Evolutionary conservation across 768 basidiomycete genomes (phyloP), one percentile per base, ranked within the genome.

Genomic region (Lactifluus pinguis): DNA sequence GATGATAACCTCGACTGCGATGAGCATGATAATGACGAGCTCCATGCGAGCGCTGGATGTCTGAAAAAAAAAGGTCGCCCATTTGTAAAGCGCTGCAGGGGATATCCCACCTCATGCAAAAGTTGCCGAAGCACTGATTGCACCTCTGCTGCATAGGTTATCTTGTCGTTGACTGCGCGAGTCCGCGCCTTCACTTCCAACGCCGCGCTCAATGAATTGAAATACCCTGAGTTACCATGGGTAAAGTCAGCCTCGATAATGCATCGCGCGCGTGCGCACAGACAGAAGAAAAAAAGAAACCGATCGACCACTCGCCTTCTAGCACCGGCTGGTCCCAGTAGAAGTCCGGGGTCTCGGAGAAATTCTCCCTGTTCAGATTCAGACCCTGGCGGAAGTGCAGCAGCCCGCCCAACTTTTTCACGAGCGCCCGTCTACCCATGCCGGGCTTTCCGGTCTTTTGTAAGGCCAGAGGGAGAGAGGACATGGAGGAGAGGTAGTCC

Each of bases 301-400:
- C 25, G 19, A 25, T 11, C 38, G 9, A 48, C 17, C 6, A 61
- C 82, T 38, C 62, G 85, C 90, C 79, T 76, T 98, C 95, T 6
- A 98, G 78, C 63, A 86, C 89, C 0, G 94, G 92, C 69, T 97
- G 92, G 17, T 87, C 80, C 95, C 95, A 98, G 71, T 97, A 94
- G 66, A 98, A 87, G 72, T 97, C 89, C 0, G 90, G 92, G 0
- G 86, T 84, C 68, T 95, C 93, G 50, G 85, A 84, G 68, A 93
- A 91, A 67, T 92, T 95, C 69, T 92, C 88, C 49, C 87, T 78
- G 67, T 89, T 92, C 55, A 98, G 81, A 68, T 97, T 98, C 32
- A 97, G 77, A 25, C 90, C 86, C 74, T 98, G 95, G 48, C 95
- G 80, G 71, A 98, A 91, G 68, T 86, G 87, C 81, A 98, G 86